These are phyloP conservation scores for Avena eriantha DNA, from an alignment of 176 grass and related monocot genomes.

Conservation along the genomic window DNA sequence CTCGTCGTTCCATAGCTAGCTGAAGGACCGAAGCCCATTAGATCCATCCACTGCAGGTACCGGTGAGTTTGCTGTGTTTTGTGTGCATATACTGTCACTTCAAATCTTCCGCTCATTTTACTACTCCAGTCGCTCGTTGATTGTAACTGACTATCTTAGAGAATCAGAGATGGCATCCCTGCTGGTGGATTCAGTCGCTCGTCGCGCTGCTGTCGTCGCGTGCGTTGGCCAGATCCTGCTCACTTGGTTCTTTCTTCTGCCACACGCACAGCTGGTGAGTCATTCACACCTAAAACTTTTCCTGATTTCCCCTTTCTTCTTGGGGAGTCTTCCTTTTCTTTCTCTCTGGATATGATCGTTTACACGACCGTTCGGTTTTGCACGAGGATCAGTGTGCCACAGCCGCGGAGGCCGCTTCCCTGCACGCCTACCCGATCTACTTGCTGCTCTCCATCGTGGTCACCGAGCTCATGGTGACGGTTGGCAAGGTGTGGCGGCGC, in stretches of 20 bases:
- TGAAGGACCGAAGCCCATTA: not conserved
- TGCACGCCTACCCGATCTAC: not conserved
- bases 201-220: not conserved
- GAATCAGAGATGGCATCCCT: not conserved
- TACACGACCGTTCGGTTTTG: not conserved
- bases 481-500: not conserved
- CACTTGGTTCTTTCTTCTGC: not conserved
- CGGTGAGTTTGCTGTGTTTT: not conserved
- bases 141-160: not conserved
- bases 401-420: not conserved
- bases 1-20: not conserved
- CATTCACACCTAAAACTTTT: not conserved
- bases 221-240: not conserved
- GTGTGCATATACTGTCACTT: not conserved
- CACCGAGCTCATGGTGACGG: not conserved
- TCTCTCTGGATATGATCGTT: not conserved
- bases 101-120: not conserved
- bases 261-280: not conserved
- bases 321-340: not conserved
- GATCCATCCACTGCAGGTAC: not conserved
- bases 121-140: too few species aligned
- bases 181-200: constrained; percentile 2
- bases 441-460: not conserved
- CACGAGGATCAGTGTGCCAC: not conserved
- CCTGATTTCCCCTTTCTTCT: not conserved